Percentiles rank a stretch among this genome's conserved stretches.
Evolutionary conservation across 2,329 filamentous ascomycete genomes (phyloP).

Genomic region (Fusarium sp.): DNA sequence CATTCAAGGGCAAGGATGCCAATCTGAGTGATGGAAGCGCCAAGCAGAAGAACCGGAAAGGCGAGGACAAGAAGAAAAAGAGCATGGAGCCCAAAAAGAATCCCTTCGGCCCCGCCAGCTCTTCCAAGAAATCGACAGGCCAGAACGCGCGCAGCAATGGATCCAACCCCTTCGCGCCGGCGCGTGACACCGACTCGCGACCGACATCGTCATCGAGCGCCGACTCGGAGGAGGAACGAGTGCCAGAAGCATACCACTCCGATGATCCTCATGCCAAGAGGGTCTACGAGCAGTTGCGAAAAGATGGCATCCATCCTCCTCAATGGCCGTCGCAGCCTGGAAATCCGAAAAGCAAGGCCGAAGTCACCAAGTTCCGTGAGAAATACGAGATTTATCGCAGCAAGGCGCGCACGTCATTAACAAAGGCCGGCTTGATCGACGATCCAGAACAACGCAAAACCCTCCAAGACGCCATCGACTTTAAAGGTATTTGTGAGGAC

Average conservation of each 20-base stretch:
- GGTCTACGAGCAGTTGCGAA: conserved; percentile 62
- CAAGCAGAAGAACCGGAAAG: conserved; percentile 37
- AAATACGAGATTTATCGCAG: conserved; percentile 65
- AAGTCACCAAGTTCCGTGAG: conserved; percentile 64
- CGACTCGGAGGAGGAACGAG: conserved; percentile 32
- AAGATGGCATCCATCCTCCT: conserved; percentile 63
- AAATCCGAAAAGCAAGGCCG: conserved; percentile 58
- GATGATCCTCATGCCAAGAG: conserved; percentile 57
- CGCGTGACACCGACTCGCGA: conserved; percentile 37
- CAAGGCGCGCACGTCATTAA: conserved; percentile 65
- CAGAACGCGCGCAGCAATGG: conserved; percentile 35
- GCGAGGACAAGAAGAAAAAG: conserved; percentile 43
- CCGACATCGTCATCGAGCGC: conserved; percentile 41
- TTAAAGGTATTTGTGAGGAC: conserved; percentile 73
- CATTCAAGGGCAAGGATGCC: conserved; percentile 42
- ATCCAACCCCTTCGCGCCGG: conserved; percentile 29
- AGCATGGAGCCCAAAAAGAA: conserved; percentile 29
- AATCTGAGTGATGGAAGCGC: conserved; percentile 41
- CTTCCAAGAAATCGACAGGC: conserved; percentile 22
- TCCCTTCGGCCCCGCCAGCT: conserved; percentile 15
- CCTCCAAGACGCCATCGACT: conserved; percentile 70
- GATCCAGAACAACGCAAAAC: conserved; percentile 70
- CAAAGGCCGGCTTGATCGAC: conserved; percentile 68
- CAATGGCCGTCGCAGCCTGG: conserved; percentile 65
- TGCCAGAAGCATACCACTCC: conserved; percentile 38